phyloP scores from a whole-genome alignment of 345 rosid genomes.

The Crucihimalaya himalaica region DNA sequence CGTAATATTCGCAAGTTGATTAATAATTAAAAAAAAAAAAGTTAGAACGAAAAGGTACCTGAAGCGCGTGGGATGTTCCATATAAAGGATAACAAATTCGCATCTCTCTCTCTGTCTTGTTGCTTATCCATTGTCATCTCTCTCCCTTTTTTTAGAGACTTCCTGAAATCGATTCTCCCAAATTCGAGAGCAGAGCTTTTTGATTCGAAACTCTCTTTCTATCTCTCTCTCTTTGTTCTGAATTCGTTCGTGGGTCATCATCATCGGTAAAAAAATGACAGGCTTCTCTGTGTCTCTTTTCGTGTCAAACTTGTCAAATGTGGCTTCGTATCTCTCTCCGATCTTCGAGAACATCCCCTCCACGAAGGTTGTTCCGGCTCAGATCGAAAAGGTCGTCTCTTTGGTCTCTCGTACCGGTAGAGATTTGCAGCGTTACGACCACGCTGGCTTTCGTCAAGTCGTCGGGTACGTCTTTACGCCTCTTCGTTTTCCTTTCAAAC shows the following conservation, averaged over 20 bases:
- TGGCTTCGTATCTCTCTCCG: constrained; percentile 46
- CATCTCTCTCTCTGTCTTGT: constrained; percentile 19
- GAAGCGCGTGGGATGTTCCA: constrained; percentile 42
- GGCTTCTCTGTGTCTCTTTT: constrained; percentile 45
- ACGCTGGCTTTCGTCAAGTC: constrained; percentile 61
- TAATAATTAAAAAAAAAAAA: neutral
- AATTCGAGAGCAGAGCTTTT: constrained; percentile 20
- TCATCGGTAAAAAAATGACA: constrained; percentile 31
- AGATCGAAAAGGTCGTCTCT: constrained; percentile 52
- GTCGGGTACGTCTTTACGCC: constrained; percentile 55
- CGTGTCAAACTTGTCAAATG: constrained; percentile 43
- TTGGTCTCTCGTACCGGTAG: constrained; percentile 67
- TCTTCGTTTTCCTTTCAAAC: neutral
- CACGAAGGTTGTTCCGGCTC: constrained; percentile 41
- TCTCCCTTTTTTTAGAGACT: neutral
- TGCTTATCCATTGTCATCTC: constrained; percentile 15
- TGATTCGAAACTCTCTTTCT: neutral
- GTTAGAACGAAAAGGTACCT: neutral
- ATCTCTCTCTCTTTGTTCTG: neutral
- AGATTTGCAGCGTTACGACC: constrained; percentile 64
- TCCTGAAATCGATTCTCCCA: constrained; percentile 3
- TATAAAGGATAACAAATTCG: constrained; percentile 33
- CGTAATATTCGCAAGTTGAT: neutral
- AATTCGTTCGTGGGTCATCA: constrained; percentile 14
- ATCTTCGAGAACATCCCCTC: constrained; percentile 47